Evolutionary conservation across 176 grass and related monocot species (phyloP).

Genomic region (Cenchrus americanus): DNA sequence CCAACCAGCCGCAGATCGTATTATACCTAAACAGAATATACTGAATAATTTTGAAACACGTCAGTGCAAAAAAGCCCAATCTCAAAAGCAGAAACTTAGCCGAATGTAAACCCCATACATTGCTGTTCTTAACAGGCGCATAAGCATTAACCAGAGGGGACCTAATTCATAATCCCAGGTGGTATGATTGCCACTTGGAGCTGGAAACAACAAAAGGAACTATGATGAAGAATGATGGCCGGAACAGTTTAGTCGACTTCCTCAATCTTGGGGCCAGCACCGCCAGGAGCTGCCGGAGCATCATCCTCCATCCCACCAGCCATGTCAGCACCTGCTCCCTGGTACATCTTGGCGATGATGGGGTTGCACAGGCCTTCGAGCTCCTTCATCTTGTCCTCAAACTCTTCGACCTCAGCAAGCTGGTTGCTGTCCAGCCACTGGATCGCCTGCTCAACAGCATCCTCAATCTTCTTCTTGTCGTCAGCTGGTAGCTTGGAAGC

Average conservation of each 20-base stretch:
- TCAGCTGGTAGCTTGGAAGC: slow-evolving; percentile 39
- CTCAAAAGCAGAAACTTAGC: neutral
- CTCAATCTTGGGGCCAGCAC: slow-evolving; percentile 64
- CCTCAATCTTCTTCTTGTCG: slow-evolving; percentile 58
- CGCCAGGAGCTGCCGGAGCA: slow-evolving; percentile 39
- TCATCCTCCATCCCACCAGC: slow-evolving; percentile 55
- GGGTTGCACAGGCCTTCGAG: slow-evolving; percentile 60
- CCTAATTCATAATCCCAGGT: slow-evolving; percentile 25
- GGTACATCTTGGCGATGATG: slow-evolving; percentile 71
- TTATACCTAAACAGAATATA: neutral
- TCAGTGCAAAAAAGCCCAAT: neutral
- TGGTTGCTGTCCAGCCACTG: slow-evolving; percentile 62
- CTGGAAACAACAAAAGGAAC: slow-evolving; percentile 37
- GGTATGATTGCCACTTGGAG: slow-evolving; percentile 50
- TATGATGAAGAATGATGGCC: neutral
- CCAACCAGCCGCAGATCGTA: neutral
- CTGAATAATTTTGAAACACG: neutral
- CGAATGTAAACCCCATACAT: slow-evolving; percentile 23
- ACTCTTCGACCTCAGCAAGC: slow-evolving; percentile 47
- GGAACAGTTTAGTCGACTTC: slow-evolving; percentile 53
- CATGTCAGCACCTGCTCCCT: slow-evolving; percentile 48
- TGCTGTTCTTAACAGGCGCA: neutral
- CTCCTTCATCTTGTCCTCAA: slow-evolving; percentile 60
- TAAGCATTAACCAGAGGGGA: slow-evolving; percentile 6
- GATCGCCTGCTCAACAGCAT: slow-evolving; percentile 40